Conservation (phyloP, 1,284 basidiomycete species). For the Cerioporus squamosus region DNA sequence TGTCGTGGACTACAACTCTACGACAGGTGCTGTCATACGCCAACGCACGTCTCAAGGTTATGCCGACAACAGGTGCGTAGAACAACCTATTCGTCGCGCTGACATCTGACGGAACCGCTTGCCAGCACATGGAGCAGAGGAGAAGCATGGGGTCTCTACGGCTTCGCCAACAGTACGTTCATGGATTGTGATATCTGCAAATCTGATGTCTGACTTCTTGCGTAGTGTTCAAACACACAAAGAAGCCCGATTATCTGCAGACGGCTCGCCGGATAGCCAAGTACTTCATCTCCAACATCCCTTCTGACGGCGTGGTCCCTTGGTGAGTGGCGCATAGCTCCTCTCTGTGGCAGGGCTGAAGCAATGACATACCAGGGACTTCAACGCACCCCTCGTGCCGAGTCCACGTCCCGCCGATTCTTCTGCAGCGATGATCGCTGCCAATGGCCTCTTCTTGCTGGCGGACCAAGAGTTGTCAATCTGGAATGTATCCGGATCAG, state of each 20-base stretch:
- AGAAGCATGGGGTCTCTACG: conserved; percentile 73
- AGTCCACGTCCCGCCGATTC: conserved; percentile 62
- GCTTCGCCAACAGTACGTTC: conserved; percentile 66
- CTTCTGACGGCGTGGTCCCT: conserved; percentile 61
- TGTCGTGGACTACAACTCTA: conserved; percentile 68
- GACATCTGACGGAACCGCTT: not conserved
- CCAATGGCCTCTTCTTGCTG: conserved; percentile 62
- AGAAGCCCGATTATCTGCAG: conserved; percentile 53
- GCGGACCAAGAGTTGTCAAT: conserved; percentile 50
- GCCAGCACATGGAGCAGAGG: conserved; percentile 73
- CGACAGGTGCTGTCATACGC: conserved; percentile 59
- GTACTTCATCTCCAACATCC: conserved; percentile 63
- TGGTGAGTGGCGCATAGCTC: conserved; percentile 46
- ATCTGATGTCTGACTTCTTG: not conserved
- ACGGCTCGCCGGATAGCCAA: conserved; percentile 60
- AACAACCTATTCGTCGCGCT: not conserved
- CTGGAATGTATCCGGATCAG: conserved; percentile 40
- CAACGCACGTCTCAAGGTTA: conserved; percentile 66
- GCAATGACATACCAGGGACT: conserved; percentile 53
- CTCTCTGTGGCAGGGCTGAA: not conserved
- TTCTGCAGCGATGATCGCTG: conserved; percentile 66
- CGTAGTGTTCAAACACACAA: conserved; percentile 64
- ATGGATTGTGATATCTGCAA: too few relatives aligned
- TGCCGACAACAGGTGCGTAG: conserved; percentile 50
- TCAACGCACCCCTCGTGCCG: conserved; percentile 62